Evolutionary conservation across 2,329 filamentous ascomycete species (phyloP).

Genomic region (Alternaria consortialis): DNA sequence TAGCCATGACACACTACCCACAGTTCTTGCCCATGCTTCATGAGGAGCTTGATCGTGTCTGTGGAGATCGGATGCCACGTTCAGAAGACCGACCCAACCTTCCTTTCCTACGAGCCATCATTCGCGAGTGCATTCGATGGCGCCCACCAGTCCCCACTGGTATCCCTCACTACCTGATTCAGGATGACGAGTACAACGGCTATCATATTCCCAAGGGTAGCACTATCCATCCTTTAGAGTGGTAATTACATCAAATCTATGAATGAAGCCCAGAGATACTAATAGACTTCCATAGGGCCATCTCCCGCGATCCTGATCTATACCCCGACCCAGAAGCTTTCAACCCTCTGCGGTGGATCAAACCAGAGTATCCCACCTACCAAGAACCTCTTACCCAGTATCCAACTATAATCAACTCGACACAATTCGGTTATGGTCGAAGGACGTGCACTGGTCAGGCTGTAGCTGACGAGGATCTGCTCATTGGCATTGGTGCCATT

Average conservation of each 20-base stretch:
- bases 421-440: slow-evolving; percentile 65
- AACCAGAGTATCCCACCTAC: slow-evolving; percentile 62
- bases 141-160: slow-evolving; percentile 55
- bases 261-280: slow-evolving; percentile 6
- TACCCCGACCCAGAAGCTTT: slow-evolving; percentile 75
- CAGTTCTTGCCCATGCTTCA: slow-evolving; percentile 54
- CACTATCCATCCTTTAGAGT: slow-evolving; percentile 56
- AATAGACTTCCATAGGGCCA: slow-evolving; percentile 52
- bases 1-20: slow-evolving; percentile 58
- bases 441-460: slow-evolving; percentile 56
- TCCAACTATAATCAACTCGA: slow-evolving; percentile 63
- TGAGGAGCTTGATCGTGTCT: slow-evolving; percentile 53
- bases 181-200: slow-evolving; percentile 66
- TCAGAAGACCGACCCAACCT: slow-evolving; percentile 51
- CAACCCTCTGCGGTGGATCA: slow-evolving; percentile 68
- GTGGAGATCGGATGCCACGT: slow-evolving; percentile 49
- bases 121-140: slow-evolving; percentile 55
- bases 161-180: slow-evolving; percentile 64
- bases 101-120: slow-evolving; percentile 51
- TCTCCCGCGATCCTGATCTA: slow-evolving; percentile 61
- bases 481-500: slow-evolving; percentile 55
- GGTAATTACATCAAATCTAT: slow-evolving; percentile 35
- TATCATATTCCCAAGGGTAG: slow-evolving; percentile 67
- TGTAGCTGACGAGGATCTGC: slow-evolving; percentile 54
- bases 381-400: slow-evolving; percentile 61